These are phyloP conservation scores for Solanum dulcamara DNA, from an alignment of 257 asterid species.

Conservation along the genomic window DNA sequence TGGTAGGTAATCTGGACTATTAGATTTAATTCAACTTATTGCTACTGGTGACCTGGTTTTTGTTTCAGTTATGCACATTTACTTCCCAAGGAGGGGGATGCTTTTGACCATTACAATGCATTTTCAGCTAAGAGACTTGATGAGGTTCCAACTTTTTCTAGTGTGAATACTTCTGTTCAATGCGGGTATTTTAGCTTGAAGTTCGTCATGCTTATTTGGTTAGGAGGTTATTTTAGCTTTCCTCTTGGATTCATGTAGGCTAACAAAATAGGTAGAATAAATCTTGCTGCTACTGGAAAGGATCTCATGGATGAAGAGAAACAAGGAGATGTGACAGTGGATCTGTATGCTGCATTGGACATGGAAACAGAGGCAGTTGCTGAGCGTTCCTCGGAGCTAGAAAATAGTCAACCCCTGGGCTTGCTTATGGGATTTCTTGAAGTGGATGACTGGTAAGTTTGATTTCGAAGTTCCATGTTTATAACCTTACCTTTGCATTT, in stretches of 20 bases:
- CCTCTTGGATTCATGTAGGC: constrained; percentile 35
- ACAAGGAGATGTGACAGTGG: constrained; percentile 94
- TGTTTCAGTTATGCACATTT: constrained; percentile 81
- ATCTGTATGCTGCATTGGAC: constrained; percentile 85
- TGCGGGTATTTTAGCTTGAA: neutral
- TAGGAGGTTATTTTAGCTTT: neutral
- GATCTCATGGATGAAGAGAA: constrained; percentile 99
- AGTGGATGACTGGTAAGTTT: constrained; percentile 86
- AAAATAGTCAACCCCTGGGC: constrained; percentile 78
- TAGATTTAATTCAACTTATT: neutral
- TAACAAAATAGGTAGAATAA: constrained; percentile 87
- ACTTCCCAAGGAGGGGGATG: constrained; percentile 94
- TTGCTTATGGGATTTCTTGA: constrained; percentile 88
- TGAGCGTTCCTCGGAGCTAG: constrained; percentile 72
- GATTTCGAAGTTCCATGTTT: neutral
- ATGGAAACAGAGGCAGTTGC: constrained; percentile 62
- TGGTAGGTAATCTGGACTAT: neutral
- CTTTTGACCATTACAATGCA: constrained; percentile 73
- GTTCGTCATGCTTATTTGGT: neutral
- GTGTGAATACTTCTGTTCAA: neutral
- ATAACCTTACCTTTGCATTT: neutral
- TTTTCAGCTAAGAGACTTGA: constrained; percentile 85
- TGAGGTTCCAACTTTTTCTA: neutral
- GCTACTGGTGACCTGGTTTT: neutral
- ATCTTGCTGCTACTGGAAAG: constrained; percentile 99